Base-by-base conservation (phyloP, 2,329 filamentous ascomycete species). In the Epicoccum nigrum region DNA sequence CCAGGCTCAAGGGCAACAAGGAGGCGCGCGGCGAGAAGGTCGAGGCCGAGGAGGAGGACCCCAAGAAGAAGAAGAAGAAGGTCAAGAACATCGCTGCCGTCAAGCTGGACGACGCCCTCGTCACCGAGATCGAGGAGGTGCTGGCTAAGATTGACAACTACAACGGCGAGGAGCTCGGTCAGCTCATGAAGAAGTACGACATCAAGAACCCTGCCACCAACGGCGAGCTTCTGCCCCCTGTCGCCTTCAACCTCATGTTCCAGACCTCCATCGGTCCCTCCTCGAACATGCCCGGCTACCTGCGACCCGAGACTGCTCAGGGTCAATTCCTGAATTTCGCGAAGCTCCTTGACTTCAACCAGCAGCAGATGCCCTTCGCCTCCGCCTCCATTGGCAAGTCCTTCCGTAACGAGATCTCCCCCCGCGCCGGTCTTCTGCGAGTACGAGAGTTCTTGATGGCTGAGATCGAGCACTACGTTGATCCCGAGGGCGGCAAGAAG, bases 231-330 rank as follows among this genome's bases (percentile, higher is more conserved):
- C 83, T 85, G 21, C 87, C 89, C 23, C 94, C 94, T 3, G 88
- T 96, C 42, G 82, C 91, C 33, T 97, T 97, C 84, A 99, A 99
- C 79, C 86, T 99, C 69, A 99, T 99, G 94, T 99, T 97, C 82
- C 88, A 93, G 76, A 97, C 93, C 33, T 82, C 89, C 28, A 97
- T 99, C 71, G 94, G 94, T 56, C 92, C 93, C 49, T 95, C 90
- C 15, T 89, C 89, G 75, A 92, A 95, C 51, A 81, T 89, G 56
- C 85, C 89, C 39, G 92, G 90, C 31, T 72, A 66, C 53, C 62
- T 72, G 21, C 65, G 69, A 11, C 94, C 94, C 34, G 94, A 99
- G 77, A 99, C 94, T 23, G 94, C 94, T 4, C 94, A 99, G 81
- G 94, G 94, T 59, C 94, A 99, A 77, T 99, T 99, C 78, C 80